These are phyloP conservation scores for Trichosanthes truncata DNA, from an alignment of 306 rosid species.

Conservation along the genomic window DNA sequence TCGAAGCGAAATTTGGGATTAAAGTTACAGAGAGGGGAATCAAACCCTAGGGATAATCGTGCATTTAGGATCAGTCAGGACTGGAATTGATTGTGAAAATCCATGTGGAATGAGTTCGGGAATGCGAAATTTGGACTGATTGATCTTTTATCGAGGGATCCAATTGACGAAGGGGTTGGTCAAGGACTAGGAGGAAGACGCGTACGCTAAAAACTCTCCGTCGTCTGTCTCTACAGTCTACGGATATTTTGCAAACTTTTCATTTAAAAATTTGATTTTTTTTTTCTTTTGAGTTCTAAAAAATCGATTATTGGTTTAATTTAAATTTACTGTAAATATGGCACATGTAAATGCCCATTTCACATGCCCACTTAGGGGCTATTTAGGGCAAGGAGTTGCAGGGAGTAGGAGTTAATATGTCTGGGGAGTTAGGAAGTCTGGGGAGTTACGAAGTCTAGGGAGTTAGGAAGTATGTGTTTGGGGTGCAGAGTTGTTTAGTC, in stretches of 20 bases:
- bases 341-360: no score
- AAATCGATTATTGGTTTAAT: not conserved
- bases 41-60: slow-evolving; percentile 1
- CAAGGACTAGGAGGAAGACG: not conserved
- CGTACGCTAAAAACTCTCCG: not conserved
- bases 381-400: no score
- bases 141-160: not conserved
- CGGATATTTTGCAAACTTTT: not conserved
- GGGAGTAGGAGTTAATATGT: no score
- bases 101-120: slow-evolving; percentile 2
- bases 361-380: no score
- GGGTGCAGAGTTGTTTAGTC: no score
- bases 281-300: not conserved
- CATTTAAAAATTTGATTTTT: no score
- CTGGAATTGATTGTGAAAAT: not conserved
- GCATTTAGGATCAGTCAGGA: not conserved
- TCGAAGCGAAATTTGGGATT: slow-evolving; percentile 1
- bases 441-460: no score
- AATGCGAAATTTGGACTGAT: not conserved
- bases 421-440: no score
- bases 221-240: not conserved
- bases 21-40: not conserved
- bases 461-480: no score
- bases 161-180: not conserved
- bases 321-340: no score